Evolutionary conservation across 1,139 yeast species (phyloP), one percentile per base, ranked within the genome.

Genomic region (Nakaseomyces uthaithaninus): DNA sequence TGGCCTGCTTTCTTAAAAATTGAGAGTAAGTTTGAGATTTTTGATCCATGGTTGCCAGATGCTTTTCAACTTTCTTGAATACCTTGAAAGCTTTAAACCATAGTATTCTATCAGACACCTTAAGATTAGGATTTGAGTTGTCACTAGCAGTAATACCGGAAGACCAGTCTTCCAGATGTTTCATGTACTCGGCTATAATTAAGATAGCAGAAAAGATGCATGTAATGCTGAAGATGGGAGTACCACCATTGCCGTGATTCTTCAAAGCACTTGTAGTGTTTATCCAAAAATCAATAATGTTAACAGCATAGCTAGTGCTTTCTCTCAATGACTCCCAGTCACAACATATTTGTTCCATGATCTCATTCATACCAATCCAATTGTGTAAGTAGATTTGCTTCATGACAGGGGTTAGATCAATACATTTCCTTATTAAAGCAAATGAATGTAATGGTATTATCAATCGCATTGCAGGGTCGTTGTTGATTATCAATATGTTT

Each of bases 181-280:
- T 68, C 45, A 80, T 60, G 51, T 77, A 79, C 44, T 78, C 82
- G 3, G 85, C 75, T 42, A 80, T 66, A 33, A 80, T 63, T 42
- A 80, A 59, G 3, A 77, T 63, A 2, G 86, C 67, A 1, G 80
- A 72, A 53, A 79, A 78, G 20, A 80, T 68, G 54, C 84, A 77
- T 1, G 84, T 77, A 33, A 80, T 72, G 52, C 81, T 79, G 56
- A 80, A 79, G 14, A 80, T 81, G 2, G 91, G 91, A 37, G 79
- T 68, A 0, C 82, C 74, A 0, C 81, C 75, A 54, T 75, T 74
- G 44, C 74, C 76, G 2, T 80, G 75, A 54, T 78, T 81, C 42
- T 74, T 73, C 22, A 71, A 72, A 38, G 75, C 73, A 11, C 78
- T 72, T 22, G 79, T 77, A 38, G 78, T 77, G 47, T 77, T 81